Base-by-base conservation (phyloP, 2,329 filamentous ascomycete species). In the Berkeleyomyces basicola region DNA sequence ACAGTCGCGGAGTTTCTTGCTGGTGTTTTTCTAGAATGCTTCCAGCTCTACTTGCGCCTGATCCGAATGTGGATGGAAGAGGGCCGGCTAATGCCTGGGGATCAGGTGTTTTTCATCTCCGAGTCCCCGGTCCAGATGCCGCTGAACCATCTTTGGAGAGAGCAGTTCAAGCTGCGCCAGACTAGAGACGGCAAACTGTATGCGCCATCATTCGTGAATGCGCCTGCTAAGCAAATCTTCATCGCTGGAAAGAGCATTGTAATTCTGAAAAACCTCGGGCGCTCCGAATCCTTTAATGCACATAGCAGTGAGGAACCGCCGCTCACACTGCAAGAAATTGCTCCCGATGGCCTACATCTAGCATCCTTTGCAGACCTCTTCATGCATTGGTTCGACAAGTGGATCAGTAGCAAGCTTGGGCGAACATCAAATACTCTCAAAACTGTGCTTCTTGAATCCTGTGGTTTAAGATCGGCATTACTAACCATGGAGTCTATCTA, bases 241-340 rank as follows among this genome's bases (percentile, higher is more conserved):
- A 90, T 85, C 0, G 85, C 89, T 1, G 92, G 92, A 0, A 96
- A 96, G 72, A 95, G 87, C 68, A 85, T 93, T 62, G 82, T 93
- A 0, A 86, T 96, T 53, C 74, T 96, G n/a, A 85, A 85, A 65
- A 81, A 86, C 58, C 76, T 96, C 9, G 82, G 84, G 47, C 77
- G 79, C 62, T 77, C 80, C 65, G 71, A 75, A 58, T 68, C 72
- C 58, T 69, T 68, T 68, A 66, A 63, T 70, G 69, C 70, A 62
- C 63, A 72, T 65, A 47, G 43, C 9, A 62, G 49, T 49, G 71
- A 64, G 61, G 79, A 78, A 66, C 78, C 74, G 42, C 73, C 67
- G 11, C 71, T 89, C n/a, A 76, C 81, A 46, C 83, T 84, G 65
- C 75, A 79, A 1, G 72, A 76, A 1, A 78, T 87, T 4, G 84